These are phyloP conservation scores for Camellia sinensis DNA, from an alignment of 148 eudicot species.

Conservation along the genomic window DNA sequence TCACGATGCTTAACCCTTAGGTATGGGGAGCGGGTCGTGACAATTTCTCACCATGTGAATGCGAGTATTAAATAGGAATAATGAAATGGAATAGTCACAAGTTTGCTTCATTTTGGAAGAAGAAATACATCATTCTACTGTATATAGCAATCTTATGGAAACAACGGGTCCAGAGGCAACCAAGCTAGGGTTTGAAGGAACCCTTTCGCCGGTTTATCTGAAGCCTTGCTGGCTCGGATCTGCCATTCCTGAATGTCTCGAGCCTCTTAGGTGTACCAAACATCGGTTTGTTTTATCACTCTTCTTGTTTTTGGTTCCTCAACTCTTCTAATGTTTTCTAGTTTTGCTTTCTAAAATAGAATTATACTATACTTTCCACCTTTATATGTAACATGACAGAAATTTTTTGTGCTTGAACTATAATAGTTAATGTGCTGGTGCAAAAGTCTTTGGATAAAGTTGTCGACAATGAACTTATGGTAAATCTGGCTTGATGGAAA, in stretches of 20 bases:
- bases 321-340: too few species aligned
- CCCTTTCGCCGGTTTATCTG: constrained; percentile 37
- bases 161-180: constrained; percentile 19
- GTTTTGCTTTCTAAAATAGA: too few species aligned
- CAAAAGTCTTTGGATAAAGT: too few species aligned
- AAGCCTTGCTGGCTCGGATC: constrained; percentile 48
- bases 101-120: neutral
- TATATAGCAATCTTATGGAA: constrained; percentile 29
- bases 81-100: neutral
- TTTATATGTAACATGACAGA: too few species aligned
- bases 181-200: constrained; percentile 21
- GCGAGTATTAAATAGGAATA: constrained; percentile 3
- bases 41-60: neutral
- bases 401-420: too few species aligned
- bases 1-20: too few species aligned
- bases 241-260: constrained; percentile 38
- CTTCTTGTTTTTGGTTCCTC: too few species aligned
- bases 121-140: constrained; percentile 28
- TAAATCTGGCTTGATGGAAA: too few species aligned
- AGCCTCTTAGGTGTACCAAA: constrained; percentile 33
- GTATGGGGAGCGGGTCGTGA: too few species aligned
- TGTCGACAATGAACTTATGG: too few species aligned
- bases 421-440: too few species aligned
- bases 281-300: constrained; percentile 27
- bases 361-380: too few species aligned